Conservation (phyloP, 2,329 filamentous ascomycete species). For the Hypomyces rosellus region DNA sequence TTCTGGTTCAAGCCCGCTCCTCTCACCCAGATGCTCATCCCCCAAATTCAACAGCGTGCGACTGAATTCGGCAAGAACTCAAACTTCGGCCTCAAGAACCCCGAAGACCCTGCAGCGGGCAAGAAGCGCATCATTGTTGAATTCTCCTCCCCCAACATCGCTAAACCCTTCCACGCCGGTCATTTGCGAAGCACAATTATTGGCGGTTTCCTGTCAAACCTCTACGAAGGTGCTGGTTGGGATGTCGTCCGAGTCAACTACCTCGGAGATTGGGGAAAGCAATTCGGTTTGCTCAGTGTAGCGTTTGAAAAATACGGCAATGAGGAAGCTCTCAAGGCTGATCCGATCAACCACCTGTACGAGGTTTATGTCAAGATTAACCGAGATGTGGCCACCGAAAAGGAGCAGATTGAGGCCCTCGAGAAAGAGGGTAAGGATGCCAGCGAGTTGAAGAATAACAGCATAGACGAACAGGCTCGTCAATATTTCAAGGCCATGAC, state of each 20-base stretch:
- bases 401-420: constrained; percentile 55
- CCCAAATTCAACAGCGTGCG: not conserved
- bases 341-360: constrained; percentile 77
- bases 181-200: constrained; percentile 76
- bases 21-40: not conserved
- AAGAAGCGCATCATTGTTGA: constrained; percentile 68
- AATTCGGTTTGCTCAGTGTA: constrained; percentile 65
- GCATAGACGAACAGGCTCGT: constrained; percentile 68
- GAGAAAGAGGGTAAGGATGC: constrained; percentile 49
- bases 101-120: constrained; percentile 51
- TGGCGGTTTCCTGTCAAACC: constrained; percentile 67
- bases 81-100: constrained; percentile 54
- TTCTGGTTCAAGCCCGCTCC: not conserved
- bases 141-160: constrained; percentile 81
- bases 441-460: constrained; percentile 42
- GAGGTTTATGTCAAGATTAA: constrained; percentile 79
- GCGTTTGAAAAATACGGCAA: constrained; percentile 70
- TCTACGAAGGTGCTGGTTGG: constrained; percentile 67
- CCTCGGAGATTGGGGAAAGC: constrained; percentile 76
- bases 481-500: constrained; percentile 67
- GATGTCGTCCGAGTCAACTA: constrained; percentile 68
- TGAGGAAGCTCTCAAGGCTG: constrained; percentile 61
- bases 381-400: constrained; percentile 58
- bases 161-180: constrained; percentile 76
- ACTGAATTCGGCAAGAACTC: constrained; percentile 52